Conservation (phyloP, 2,329 filamentous ascomycete genomes). For the Nigrospora sphaerica region DNA sequence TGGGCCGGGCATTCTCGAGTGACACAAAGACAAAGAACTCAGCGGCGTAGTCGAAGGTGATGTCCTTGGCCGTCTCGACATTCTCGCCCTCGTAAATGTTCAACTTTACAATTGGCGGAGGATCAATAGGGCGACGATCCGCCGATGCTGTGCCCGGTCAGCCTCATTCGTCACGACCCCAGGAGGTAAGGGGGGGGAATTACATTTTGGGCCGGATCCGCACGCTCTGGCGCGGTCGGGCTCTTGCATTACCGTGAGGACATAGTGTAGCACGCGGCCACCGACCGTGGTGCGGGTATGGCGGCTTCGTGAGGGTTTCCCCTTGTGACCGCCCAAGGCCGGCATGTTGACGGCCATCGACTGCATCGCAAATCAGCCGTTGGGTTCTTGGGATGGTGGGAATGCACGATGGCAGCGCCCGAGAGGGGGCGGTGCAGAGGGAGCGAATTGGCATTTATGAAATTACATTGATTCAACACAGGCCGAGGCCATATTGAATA, state of each 20-base stretch:
- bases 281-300: conserved; percentile 26
- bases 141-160: conserved; percentile 55
- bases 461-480: too few relatives aligned
- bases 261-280: conserved; percentile 73
- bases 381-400: too few relatives aligned
- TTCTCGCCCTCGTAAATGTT: conserved; percentile 71
- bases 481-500: too few relatives aligned
- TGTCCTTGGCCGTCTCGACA: conserved; percentile 54
- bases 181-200: conserved; percentile 27
- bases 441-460: too few relatives aligned
- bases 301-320: too few relatives aligned
- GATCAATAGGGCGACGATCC: conserved; percentile 87
- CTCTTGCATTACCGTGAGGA: conserved; percentile 82
- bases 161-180: conserved; percentile 9
- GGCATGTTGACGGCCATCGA: too few relatives aligned
- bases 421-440: too few relatives aligned
- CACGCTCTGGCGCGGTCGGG: conserved; percentile 91
- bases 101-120: conserved; percentile 88
- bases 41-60: conserved; percentile 88
- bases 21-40: conserved; percentile 98
- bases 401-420: too few relatives aligned
- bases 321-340: too few relatives aligned
- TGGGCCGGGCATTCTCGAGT: conserved; percentile 74
- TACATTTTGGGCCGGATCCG: conserved; percentile 92
- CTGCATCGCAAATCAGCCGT: too few relatives aligned